Evolutionary conservation across 1,284 basidiomycete genomes (phyloP).

Genomic region (Trichosporon ovoides): DNA sequence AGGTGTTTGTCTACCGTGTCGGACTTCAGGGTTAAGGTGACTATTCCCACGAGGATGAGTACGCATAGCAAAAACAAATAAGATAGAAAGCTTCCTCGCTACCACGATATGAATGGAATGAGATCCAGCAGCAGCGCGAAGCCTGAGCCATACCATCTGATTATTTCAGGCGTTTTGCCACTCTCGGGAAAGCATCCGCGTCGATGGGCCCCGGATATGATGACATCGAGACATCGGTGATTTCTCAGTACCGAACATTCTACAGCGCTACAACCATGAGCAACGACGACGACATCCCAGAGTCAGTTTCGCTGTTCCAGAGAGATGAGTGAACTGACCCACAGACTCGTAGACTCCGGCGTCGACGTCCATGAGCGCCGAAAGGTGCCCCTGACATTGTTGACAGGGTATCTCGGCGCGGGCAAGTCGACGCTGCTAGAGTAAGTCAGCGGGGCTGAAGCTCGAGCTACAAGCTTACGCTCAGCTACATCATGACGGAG

Average conservation of each 20-base stretch:
- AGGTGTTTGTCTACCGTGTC: conserved; percentile 7
- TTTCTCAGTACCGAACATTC: not conserved
- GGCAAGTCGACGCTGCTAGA: conserved; percentile 82
- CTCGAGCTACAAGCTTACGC: not conserved
- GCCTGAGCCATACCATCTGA: too few relatives aligned
- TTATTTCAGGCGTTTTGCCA: too few relatives aligned
- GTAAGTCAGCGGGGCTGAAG: conserved; percentile 21
- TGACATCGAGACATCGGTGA: not conserved
- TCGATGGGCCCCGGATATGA: not conserved
- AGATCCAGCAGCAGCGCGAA: too few relatives aligned
- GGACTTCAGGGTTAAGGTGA: not conserved
- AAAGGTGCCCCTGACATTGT: conserved; percentile 76
- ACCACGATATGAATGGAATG: too few relatives aligned
- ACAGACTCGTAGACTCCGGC: not conserved
- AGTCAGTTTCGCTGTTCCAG: not conserved
- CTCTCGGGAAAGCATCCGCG: not conserved
- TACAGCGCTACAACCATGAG: not conserved
- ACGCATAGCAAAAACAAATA: too few relatives aligned
- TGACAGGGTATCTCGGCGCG: conserved; percentile 79
- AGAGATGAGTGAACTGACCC: not conserved
- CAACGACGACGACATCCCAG: not conserved
- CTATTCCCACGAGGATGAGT: too few relatives aligned
- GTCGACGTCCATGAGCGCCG: conserved; percentile 22
- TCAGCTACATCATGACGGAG: conserved; percentile 78
- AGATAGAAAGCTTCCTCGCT: too few relatives aligned